Evolutionary conservation across 116 monocot species (phyloP), one percentile per base, ranked within the genome.

Genomic region (Phalaenopsis hybrid): DNA sequence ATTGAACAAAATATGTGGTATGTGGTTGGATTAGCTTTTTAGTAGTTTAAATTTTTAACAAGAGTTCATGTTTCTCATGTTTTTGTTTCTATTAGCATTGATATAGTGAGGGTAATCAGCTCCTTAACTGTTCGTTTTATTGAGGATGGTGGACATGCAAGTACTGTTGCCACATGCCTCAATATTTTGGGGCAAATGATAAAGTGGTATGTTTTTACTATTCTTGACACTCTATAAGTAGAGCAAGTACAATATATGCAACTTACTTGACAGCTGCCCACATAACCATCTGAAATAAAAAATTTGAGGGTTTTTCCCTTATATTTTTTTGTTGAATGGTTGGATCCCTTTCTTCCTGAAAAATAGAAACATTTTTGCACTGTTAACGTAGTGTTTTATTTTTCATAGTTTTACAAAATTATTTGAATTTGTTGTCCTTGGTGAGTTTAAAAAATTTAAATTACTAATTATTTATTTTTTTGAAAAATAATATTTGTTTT

Each of bases 131-230:
- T 81, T 59, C 87, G 80, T 67, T 82, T 85, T 34, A 44, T 87
- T 57, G 85, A 79, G 58, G 84, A 89, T 82, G 80, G 82, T 72
- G 80, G 78, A 76, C 78, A 84, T 82, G 43, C 82, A 57, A 68
- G 55, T 55, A 52, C 79, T 49, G 44, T 87, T 41, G 81, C 87
- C 21, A 61, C 82, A 59, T 89, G 84, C 33, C 84, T 91, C 61
- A 79, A 79, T 57, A 82, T 91, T 48, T 82, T 91, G 81, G 81
- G 87, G 0, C 82, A 87, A 78, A 80, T 89, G 78, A 68, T 91
- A 44, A 84, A 87, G 73, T 89, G 89, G 91, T 91, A 87, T 52
- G 85, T 48, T 43, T 18, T 65, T 44, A 25, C 25, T 63, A 63
- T 21, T 37, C 72, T 16, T 41, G 2, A 28, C 28, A 37, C 72